These are phyloP conservation scores for Annulohypoxylon moriforme DNA, from an alignment of 495 filamentous ascomycete genomes.

Conservation along the genomic window DNA sequence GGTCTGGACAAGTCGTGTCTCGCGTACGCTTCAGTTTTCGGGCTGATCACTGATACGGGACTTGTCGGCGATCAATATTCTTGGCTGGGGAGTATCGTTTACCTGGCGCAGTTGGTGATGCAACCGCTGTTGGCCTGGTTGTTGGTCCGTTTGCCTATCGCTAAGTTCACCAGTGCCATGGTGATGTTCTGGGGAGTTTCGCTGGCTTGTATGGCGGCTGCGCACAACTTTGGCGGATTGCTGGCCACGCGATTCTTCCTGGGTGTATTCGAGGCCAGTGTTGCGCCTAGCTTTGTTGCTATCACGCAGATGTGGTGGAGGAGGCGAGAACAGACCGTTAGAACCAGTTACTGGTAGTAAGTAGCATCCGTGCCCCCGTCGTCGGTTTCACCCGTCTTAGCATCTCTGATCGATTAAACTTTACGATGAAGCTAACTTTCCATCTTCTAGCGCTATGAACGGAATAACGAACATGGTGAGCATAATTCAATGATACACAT, in stretches of 20 bases:
- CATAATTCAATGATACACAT: background rate
- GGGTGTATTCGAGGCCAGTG: constrained; percentile 48
- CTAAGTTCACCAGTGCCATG: constrained; percentile 46
- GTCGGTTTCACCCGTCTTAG: background rate
- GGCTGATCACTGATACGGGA: constrained; percentile 40
- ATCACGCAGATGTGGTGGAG: constrained; percentile 74
- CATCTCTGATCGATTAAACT: background rate
- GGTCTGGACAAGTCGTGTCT: constrained; percentile 56
- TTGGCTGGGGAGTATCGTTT: constrained; percentile 49
- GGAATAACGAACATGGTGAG: constrained; percentile 65
- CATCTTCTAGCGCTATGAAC: constrained; percentile 60
- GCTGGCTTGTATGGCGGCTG: constrained; percentile 44
- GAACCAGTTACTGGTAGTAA: constrained; percentile 68
- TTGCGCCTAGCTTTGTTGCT: constrained; percentile 68
- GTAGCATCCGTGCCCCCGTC: background rate
- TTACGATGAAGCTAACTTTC: constrained; percentile 55
- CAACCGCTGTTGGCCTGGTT: constrained; percentile 45
- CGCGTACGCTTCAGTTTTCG: constrained; percentile 50
- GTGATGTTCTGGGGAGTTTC: constrained; percentile 45
- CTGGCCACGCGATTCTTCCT: constrained; percentile 47
- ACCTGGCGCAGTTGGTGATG: constrained; percentile 46
- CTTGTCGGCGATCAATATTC: constrained; percentile 43
- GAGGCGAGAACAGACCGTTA: constrained; percentile 67
- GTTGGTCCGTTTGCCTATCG: constrained; percentile 53
- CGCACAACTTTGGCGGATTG: constrained; percentile 50